These are phyloP conservation scores for Dendrobium officinale DNA, from an alignment of 106 monocot genomes.

Conservation along the genomic window DNA sequence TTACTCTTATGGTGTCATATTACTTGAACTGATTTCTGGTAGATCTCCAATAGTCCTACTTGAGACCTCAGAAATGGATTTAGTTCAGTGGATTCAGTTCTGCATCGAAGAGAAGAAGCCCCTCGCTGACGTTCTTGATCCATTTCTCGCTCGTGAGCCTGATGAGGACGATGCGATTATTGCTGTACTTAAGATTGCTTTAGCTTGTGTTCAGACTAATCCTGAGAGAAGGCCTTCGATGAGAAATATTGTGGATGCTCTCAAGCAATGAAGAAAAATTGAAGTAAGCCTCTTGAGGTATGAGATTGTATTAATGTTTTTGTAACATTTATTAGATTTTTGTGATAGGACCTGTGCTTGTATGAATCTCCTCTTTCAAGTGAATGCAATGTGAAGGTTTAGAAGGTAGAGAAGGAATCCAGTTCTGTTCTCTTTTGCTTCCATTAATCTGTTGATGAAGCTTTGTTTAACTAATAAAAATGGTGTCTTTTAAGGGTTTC, in stretches of 20 bases:
- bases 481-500: neutral
- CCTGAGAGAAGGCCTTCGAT: slow-evolving; percentile 59
- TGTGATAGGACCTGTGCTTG: neutral
- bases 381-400: neutral
- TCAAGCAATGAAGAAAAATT: slow-evolving; percentile 12
- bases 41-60: slow-evolving; percentile 52
- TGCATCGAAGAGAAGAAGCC: slow-evolving; percentile 59
- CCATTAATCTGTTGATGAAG: neutral
- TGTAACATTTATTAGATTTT: neutral
- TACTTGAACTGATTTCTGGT: slow-evolving; percentile 78
- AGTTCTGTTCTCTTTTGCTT: neutral
- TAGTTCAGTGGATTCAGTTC: slow-evolving; percentile 62
- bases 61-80: slow-evolving; percentile 47
- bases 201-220: slow-evolving; percentile 49
- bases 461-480: neutral
- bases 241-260: slow-evolving; percentile 34
- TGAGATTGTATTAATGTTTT: neutral
- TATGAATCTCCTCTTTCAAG: neutral
- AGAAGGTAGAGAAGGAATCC: too few species aligned
- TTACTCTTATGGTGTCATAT: slow-evolving; percentile 73
- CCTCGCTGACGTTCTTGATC: slow-evolving; percentile 43
- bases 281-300: neutral
- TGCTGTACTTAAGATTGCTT: slow-evolving; percentile 45
- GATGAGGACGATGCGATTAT: slow-evolving; percentile 51
- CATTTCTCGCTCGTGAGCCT: slow-evolving; percentile 20